Conservation (phyloP, 2,329 filamentous ascomycete genomes). For the Botryotinia convoluta region DNA sequence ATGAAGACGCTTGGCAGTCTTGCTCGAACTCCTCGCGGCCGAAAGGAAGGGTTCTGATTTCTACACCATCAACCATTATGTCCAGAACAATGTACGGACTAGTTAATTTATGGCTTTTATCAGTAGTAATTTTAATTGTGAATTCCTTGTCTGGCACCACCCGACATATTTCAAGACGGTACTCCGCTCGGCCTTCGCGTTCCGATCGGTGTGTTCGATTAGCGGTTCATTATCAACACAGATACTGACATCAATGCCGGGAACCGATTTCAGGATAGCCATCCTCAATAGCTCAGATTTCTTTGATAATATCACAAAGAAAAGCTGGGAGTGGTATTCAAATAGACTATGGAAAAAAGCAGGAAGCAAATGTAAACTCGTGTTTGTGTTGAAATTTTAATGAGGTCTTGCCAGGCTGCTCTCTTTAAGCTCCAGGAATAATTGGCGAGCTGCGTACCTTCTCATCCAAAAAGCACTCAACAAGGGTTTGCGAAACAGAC, state of each 20-base stretch:
- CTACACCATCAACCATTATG: neutral
- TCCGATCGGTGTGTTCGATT: neutral
- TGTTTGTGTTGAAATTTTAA: neutral
- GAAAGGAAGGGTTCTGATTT: neutral
- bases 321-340: neutral
- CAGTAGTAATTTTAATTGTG: neutral
- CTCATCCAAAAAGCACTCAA: neutral
- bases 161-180: neutral
- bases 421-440: neutral
- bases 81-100: neutral
- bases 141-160: neutral
- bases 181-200: neutral
- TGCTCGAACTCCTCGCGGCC: neutral
- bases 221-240: neutral
- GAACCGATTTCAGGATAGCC: neutral
- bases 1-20: neutral
- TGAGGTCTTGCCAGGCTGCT: neutral
- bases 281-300: neutral
- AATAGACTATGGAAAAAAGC: neutral
- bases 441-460: neutral
- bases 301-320: neutral
- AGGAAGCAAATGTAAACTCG: neutral
- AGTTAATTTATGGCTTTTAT: neutral
- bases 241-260: neutral
- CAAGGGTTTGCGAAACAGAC: neutral